Conservation (phyloP, 257 asterid genomes). For the Ehretia macrophylla region DNA sequence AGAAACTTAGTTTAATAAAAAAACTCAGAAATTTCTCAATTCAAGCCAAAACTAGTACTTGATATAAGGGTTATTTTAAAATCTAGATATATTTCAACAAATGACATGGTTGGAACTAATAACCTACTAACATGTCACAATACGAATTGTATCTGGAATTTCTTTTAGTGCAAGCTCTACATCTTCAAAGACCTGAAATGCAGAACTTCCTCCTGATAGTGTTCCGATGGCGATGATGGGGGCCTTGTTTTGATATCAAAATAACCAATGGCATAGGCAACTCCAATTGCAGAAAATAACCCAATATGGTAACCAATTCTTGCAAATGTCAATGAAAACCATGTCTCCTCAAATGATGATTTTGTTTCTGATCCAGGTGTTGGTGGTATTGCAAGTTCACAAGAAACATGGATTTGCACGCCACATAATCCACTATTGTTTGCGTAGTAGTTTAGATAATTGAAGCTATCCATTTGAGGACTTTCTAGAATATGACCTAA, state of each 20-base stretch:
- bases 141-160: too few relatives aligned
- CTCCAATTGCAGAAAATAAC: constrained; percentile 9
- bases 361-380: constrained; percentile 4
- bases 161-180: too few relatives aligned
- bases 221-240: too few relatives aligned
- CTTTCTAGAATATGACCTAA: constrained; percentile 23
- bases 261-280: background rate
- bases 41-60: too few relatives aligned
- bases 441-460: constrained; percentile 18
- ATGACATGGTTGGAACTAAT: too few relatives aligned
- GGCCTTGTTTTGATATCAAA: background rate
- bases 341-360: background rate
- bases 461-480: constrained; percentile 25
- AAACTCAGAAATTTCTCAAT: too few relatives aligned
- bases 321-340: constrained; percentile 21
- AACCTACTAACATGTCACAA: too few relatives aligned
- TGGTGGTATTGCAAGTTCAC: constrained; percentile 6
- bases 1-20: too few relatives aligned
- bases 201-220: too few relatives aligned
- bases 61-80: too few relatives aligned
- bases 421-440: constrained; percentile 37
- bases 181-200: too few relatives aligned
- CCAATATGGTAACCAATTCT: constrained; percentile 25
- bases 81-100: too few relatives aligned
- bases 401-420: constrained; percentile 20